Evolutionary conservation across 31 red algal species (phyloP), one percentile per base, ranked within the genome.

Genomic region (Porphyra umbilicalis): DNA sequence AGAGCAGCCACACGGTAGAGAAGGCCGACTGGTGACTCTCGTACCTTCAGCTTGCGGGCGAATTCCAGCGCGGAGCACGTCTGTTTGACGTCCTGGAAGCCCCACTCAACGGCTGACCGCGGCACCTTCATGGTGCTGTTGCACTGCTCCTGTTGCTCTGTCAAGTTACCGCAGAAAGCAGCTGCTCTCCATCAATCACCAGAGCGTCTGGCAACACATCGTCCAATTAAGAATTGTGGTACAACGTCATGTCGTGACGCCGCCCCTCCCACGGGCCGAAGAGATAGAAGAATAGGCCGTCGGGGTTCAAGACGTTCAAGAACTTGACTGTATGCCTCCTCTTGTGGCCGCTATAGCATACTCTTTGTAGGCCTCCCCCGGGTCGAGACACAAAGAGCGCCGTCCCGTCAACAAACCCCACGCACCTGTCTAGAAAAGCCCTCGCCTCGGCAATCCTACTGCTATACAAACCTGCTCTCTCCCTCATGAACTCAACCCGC

Each of bases 291-390:
- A 74, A 81, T 75, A 87, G 85, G n/a, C 0, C 36, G 33, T 87
- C 85, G 18, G 79, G 76, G 8, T 25, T 57, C 8, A 34, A 76
- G 31, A 86, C 76, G 30, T 35, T 79, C 79, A 82, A 79, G 76
- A 87, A 87, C 85, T 87, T 83, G 38, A 87, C 79, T 33, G 85
- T 34, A 82, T n/a, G n/a, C n/a, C n/a, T n/a, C n/a, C n/a, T n/a
- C n/a, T n/a, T n/a, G n/a, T n/a, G n/a, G n/a, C n/a, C 85, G 35
- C 82, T 87, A 44, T 87, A 80, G 18, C 71, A 39, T 68, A 68
- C 79, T 10, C 82, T 87, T 37, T 82, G 79, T 32, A 82, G 13
- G 37, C 57, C 85, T 71, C 75, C 25, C 25, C 75, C 78, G 30
- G 79, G 85, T 82, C 85, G 38, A 11, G 34, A 38, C 68, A 82